Evolutionary conservation across 2,329 filamentous ascomycete species (phyloP), one percentile per base, ranked within the genome.

Genomic region (Pyricularia grisea): DNA sequence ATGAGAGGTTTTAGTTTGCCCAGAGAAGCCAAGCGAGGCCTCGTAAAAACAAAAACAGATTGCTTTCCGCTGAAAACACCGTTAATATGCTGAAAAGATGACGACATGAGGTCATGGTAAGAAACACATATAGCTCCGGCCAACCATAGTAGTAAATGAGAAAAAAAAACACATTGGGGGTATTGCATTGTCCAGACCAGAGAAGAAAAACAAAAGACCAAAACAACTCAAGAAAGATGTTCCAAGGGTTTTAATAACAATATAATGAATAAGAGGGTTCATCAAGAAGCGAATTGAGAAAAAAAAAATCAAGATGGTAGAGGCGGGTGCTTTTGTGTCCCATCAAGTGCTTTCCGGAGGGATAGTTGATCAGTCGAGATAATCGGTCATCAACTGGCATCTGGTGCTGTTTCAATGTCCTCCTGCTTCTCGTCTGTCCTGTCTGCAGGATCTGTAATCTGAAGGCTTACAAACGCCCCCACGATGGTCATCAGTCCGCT

Each of bases 391-490:
- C 17, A 28, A 42, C 31, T 28, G 25, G 28, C 9, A 17, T 67
- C 66, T 23, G 36, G 23, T 27, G n/a, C 68, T 36, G 58, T n/a
- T 71, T 84, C 82, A 65, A 81, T 80, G 25, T 80, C 78, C 17
- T 74, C 75, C 58, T 74, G 74, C 71, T 76, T 80, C 68, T 82
- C 78, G 67, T 82, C 80, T 68, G 81, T 74, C 27, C 78, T 78
- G 14, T 77, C 81, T 31, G 83, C 81, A 17, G 85, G 83, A 74
- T 94, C 91, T 50, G 88, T 88, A 79, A 97, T 91, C 76, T 88
- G 88, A 70, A 93, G 83, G 77, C 91, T 92, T 74, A 95, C 83
- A 67, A 91, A 80, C 1, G 90, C 92, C 65, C 94, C 95, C 17
- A 88, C 78, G 12, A 92, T 79, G 42, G 93, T 92, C 36, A 97